Evolutionary conservation across 228 moss, liverwort and hornwort genomes (phyloP), one percentile per base, ranked within the genome.

Genomic region (Sphagnum fallax): DNA sequence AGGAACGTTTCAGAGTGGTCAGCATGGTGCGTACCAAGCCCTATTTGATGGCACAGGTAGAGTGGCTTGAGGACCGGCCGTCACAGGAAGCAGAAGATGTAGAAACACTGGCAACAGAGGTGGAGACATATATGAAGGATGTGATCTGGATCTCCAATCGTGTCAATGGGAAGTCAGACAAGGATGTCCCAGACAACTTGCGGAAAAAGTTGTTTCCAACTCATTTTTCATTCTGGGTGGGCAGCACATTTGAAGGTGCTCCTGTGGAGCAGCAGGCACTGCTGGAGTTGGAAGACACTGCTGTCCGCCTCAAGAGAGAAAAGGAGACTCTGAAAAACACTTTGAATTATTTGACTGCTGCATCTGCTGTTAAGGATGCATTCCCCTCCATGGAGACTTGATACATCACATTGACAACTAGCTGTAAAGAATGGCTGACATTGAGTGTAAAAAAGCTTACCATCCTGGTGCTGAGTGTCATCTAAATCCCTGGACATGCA

Each of bases 171-270:
- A 98, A 98, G 72, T 73, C 87, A 1, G 98, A 94, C 63, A 98
- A 98, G 65, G 78, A 84, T 2, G 81, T 92, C 5, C 98, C 98
- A 0, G 94, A 94, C 4, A 91, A 98, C 61, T 80, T 98, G 62
- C 88, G 94, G 47, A 98, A 98, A 49, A 85, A 92, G 16, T 71
- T 94, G 48, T 98, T 94, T 64, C 98, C 98, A 0, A 98, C 98
- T 1, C 98, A 92, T 1, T 98, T 98, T 72, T 98, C 98, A 4
- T 98, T 98, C 72, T 98, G 98, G 98, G 98, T 98, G 13, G 98
- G 94, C 8, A 98, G 98, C 70, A 98, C 98, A 6, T 94, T 98
- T 16, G 98, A 98, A 62, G 98, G 98, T n/a, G 98, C 98, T 0
- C 98, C 98, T 1, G 94, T 91, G 1, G 98, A 98, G 47, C 94